Conservation (phyloP, 768 basidiomycete species). For the Collybiopsis luxurians region DNA sequence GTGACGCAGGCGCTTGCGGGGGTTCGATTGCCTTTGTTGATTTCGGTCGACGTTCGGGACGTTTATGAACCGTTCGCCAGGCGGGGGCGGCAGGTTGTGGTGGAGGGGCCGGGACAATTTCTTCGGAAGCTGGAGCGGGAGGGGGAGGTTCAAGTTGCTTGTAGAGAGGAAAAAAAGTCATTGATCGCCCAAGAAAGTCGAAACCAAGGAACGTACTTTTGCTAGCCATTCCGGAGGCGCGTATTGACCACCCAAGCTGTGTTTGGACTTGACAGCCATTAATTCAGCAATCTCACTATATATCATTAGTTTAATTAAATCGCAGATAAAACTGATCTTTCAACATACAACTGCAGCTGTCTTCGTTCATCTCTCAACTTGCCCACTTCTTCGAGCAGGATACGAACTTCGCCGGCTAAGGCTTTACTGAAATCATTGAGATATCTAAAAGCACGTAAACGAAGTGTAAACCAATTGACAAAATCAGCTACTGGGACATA, state of each 20-base stretch:
- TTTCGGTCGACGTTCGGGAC: conserved; percentile 52
- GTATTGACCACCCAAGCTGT: conserved; percentile 77
- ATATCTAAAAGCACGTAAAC: conserved; percentile 37
- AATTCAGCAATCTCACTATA: conserved; percentile 79
- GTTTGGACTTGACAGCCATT: conserved; percentile 80
- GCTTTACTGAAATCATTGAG: conserved; percentile 85
- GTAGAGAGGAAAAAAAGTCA: neutral
- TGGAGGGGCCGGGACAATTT: conserved; percentile 43
- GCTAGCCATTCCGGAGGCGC: conserved; percentile 67
- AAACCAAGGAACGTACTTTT: conserved; percentile 35
- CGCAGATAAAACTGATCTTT: neutral
- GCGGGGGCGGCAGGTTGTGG: conserved; percentile 57
- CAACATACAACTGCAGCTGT: conserved; percentile 70
- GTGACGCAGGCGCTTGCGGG: conserved; percentile 37
- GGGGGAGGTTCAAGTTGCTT: conserved; percentile 10
- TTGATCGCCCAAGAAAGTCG: neutral
- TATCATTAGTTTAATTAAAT: neutral
- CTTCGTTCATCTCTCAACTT: conserved; percentile 76
- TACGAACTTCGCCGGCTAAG: conserved; percentile 74
- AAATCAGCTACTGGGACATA: neutral
- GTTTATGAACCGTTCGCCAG: conserved; percentile 73
- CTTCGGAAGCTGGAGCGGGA: conserved; percentile 24
- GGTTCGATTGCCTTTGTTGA: conserved; percentile 36
- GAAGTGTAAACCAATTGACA: neutral
- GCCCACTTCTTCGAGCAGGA: conserved; percentile 77